A percentile compares a stretch with the other conserved stretches of the same genome.
Evolutionary conservation across 441 rosid species (phyloP).

Genomic region (Jatropha multifida): DNA sequence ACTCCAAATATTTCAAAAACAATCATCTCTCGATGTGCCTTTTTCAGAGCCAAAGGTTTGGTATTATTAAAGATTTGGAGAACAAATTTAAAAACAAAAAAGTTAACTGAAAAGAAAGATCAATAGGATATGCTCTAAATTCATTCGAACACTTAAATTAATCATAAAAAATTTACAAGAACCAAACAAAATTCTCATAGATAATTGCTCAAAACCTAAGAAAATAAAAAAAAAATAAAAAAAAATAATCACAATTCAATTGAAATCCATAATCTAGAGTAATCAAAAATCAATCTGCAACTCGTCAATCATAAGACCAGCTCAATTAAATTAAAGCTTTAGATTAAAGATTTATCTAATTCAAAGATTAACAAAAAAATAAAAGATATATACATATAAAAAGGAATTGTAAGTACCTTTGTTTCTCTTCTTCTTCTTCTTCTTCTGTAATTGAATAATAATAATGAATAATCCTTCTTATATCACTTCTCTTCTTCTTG

Average conservation of each 20-base stretch:
- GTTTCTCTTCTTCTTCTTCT: neutral
- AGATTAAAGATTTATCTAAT: no score
- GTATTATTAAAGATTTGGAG: no score
- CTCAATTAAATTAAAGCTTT: no score
- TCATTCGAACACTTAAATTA: neutral
- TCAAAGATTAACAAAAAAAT: neutral
- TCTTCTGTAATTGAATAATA: neutral
- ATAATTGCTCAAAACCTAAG: neutral
- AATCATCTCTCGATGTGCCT: no score
- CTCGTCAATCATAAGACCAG: neutral
- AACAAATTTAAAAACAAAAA: no score
- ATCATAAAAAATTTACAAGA: neutral
- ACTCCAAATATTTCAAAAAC: no score
- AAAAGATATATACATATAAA: neutral
- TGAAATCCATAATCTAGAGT: neutral
- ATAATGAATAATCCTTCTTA: no score
- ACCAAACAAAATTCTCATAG: no score
- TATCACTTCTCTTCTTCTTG: neutral
- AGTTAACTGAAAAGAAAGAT: neutral
- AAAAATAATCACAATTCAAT: neutral
- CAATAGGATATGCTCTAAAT: no score
- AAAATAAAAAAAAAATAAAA: neutral
- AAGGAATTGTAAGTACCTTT: neutral
- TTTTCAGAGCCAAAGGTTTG: no score
- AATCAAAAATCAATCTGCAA: neutral